Evolutionary conservation across 2,329 filamentous ascomycete genomes (phyloP), one percentile per base, ranked within the genome.

Genomic region (Epichloe baconii): DNA sequence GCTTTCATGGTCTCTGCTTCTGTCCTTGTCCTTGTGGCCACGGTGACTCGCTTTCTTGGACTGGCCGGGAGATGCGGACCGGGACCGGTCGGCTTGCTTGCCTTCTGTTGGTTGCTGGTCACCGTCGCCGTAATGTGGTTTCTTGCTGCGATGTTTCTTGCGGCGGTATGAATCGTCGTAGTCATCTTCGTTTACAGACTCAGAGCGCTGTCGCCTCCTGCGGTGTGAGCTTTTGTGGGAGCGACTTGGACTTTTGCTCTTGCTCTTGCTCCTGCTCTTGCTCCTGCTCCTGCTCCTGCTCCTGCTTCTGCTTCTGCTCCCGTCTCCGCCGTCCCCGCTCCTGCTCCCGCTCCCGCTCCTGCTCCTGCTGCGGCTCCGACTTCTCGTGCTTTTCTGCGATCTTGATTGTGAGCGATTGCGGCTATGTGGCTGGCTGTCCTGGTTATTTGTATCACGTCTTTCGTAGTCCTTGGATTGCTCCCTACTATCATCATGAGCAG

Each of bases 51-150:
- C 75, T 50, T 75, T 68, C 56, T 75, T 79, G 38, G 74, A 74
- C 10, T 76, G 74, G 12, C 80, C 78, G 1, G 77, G 78, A 2
- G 86, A 88, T 5, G 75, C 74, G 5, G 85, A 87, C 52, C 83
- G 75, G 0, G 82, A 81, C 48, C 77, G 75, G 46, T 80, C 76
- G 12, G 71, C 68, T 57, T 73, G 61, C 56, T 71, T 71, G 46
- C 72, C 68, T 56, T 68, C 64, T 52, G 56, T 65, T 43, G 67
- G 57, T 38, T 65, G 64, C n/a, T 60, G 47, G 55, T 73, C 70
- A 17, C 76, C 75, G 46, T 76, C 73, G 15, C 69, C 68, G 57
- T 68, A 58, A 52, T 72, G 62, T 44, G 68, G 63, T 53, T 49
- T 49, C 40, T 49, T 49, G 47, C 26, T 69, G 57, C 64, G 71